A percentile compares a stretch with the other conserved stretches of the same genome.
Conservation (phyloP, 257 asterid species). For the Lithospermum erythrorhizon region DNA sequence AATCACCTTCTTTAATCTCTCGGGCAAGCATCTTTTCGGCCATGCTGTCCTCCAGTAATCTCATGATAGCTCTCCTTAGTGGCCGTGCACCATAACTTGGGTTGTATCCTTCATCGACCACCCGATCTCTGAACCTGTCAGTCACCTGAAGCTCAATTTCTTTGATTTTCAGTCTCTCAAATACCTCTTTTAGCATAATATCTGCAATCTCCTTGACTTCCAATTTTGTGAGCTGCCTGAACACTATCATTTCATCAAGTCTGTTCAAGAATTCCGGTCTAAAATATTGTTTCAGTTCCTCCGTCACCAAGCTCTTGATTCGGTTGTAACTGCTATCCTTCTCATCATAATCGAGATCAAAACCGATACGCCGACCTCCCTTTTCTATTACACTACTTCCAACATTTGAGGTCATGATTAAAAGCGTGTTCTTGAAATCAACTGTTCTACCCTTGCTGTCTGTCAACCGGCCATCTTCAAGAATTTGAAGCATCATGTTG, state of each 20-base stretch:
- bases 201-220: slow-evolving; percentile 78
- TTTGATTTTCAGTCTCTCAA: slow-evolving; percentile 42
- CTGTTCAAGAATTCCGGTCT: slow-evolving; percentile 79
- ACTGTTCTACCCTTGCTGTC: slow-evolving; percentile 78
- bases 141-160: slow-evolving; percentile 57
- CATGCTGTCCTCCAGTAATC: slow-evolving; percentile 72
- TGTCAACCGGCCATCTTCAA: slow-evolving; percentile 79
- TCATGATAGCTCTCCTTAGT: slow-evolving; percentile 68
- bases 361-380: slow-evolving; percentile 53
- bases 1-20: slow-evolving; percentile 59
- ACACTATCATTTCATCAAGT: slow-evolving; percentile 67
- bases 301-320: slow-evolving; percentile 49
- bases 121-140: slow-evolving; percentile 51
- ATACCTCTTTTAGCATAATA: slow-evolving; percentile 59
- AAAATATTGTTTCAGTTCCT: slow-evolving; percentile 58
- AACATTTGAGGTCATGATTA: slow-evolving; percentile 78
- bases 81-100: slow-evolving; percentile 86
- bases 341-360: slow-evolving; percentile 49
- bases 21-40: slow-evolving; percentile 68
- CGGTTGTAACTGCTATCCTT: slow-evolving; percentile 57
- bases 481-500: slow-evolving; percentile 75
- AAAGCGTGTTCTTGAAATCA: slow-evolving; percentile 69
- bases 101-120: slow-evolving; percentile 58
- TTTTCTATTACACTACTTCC: slow-evolving; percentile 65
- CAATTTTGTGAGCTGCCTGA: slow-evolving; percentile 58